A percentile compares a stretch with the other conserved stretches of the same genome.
These are phyloP conservation scores for Aureobasidium sp. DNA, from an alignment of 2,329 filamentous ascomycete species.

Conservation along the genomic window DNA sequence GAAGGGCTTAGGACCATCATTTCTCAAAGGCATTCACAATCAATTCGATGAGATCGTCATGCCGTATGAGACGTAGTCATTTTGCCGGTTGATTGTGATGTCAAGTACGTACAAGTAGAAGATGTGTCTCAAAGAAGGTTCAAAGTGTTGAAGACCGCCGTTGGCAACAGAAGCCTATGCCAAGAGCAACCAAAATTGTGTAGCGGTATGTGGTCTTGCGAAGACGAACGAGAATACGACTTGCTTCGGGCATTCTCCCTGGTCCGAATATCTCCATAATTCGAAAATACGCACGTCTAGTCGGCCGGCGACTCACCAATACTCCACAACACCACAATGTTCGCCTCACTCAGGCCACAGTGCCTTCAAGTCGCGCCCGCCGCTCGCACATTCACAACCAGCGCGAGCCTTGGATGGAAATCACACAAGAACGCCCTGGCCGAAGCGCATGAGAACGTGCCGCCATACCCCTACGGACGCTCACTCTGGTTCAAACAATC, in stretches of 20 bases:
- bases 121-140: no score
- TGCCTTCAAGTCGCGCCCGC: constrained; percentile 3
- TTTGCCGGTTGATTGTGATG: no score
- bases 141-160: background rate
- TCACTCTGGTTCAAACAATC: constrained; percentile 71
- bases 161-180: background rate
- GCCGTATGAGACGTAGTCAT: no score
- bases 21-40: no score
- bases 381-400: constrained; percentile 28
- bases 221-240: background rate
- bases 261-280: background rate
- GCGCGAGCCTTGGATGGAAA: constrained; percentile 19
- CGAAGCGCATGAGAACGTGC: constrained; percentile 25
- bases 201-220: background rate
- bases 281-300: no score
- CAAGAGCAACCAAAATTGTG: constrained; percentile 1
- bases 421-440: constrained; percentile 20
- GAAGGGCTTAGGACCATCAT: no score
- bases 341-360: constrained; percentile 5
- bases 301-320: no score
- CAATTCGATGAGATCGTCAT: no score
- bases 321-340: constrained; percentile 6
- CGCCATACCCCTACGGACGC: constrained; percentile 64
- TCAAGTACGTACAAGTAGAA: no score
- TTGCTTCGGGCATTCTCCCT: background rate